These are phyloP conservation scores for Tetradesmus obliquus DNA, from an alignment of 139 green algal species.

Conservation along the genomic window DNA sequence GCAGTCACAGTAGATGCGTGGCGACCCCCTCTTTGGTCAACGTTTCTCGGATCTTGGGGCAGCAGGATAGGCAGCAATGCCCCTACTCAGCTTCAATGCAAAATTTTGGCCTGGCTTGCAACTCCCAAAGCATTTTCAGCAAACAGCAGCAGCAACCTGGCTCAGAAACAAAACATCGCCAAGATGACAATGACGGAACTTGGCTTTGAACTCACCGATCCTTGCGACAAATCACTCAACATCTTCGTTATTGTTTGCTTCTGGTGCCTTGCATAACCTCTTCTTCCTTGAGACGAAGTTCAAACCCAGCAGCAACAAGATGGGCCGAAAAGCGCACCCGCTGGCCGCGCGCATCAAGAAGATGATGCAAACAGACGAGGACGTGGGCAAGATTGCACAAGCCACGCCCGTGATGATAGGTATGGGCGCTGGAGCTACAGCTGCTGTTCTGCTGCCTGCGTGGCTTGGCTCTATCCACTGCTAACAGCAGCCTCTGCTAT, in stretches of 20 bases:
- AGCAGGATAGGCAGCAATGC: background rate
- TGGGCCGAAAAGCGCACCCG: constrained; percentile 62
- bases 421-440: constrained; percentile 52
- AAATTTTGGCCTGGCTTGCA: no score
- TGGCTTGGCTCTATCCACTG: background rate
- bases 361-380: constrained; percentile 97
- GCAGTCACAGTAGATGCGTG: background rate
- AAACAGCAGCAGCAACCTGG: no score
- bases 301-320: constrained; percentile 38
- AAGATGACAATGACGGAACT: background rate
- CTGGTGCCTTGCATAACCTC: background rate
- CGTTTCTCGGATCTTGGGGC: background rate
- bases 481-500: background rate
- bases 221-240: no score
- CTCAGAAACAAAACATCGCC: background rate
- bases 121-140: no score
- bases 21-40: background rate
- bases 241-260: background rate
- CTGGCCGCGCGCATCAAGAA: constrained; percentile 89
- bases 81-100: no score
- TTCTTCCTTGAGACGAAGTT: background rate
- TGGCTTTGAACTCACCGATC: background rate
- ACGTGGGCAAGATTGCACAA: constrained; percentile 95
- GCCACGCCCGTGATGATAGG: constrained; percentile 90
- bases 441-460: background rate